Percentiles rank a stretch among this genome's conserved stretches.
These are phyloP conservation scores for Scenedesmus sp. DNA, from an alignment of 163 green algal genomes.

Conservation along the genomic window DNA sequence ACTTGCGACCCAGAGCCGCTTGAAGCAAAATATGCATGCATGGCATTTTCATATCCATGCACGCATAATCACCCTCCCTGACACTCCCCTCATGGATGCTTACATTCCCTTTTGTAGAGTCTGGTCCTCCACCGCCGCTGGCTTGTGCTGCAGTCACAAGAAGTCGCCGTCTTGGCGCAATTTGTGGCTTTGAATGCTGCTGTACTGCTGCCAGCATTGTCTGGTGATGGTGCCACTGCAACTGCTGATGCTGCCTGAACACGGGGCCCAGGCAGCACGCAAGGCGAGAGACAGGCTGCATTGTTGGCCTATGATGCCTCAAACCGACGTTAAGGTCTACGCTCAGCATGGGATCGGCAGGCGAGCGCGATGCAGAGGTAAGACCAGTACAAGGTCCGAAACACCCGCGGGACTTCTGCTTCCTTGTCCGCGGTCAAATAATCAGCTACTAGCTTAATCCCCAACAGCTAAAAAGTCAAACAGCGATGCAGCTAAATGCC, in stretches of 20 bases:
- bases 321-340: neutral
- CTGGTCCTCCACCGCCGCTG: neutral
- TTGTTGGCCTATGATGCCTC: neutral
- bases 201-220: neutral
- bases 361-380: neutral
- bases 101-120: neutral
- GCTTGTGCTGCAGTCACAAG: neutral
- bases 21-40: neutral
- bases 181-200: neutral
- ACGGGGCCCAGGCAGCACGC: neutral
- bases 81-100: neutral
- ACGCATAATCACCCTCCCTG: neutral
- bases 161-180: neutral
- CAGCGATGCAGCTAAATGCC: neutral
- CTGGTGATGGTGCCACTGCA: conserved; percentile 1
- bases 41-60: neutral
- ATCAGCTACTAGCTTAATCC: neutral
- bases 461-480: neutral
- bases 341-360: neutral
- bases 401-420: neutral
- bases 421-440: neutral
- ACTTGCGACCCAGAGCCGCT: no score
- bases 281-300: neutral
- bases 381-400: neutral
- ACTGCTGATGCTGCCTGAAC: neutral